Evolutionary conservation across 805 yeast genomes (phyloP), one percentile per base, ranked within the genome.

Genomic region (Saturnispora diversa): DNA sequence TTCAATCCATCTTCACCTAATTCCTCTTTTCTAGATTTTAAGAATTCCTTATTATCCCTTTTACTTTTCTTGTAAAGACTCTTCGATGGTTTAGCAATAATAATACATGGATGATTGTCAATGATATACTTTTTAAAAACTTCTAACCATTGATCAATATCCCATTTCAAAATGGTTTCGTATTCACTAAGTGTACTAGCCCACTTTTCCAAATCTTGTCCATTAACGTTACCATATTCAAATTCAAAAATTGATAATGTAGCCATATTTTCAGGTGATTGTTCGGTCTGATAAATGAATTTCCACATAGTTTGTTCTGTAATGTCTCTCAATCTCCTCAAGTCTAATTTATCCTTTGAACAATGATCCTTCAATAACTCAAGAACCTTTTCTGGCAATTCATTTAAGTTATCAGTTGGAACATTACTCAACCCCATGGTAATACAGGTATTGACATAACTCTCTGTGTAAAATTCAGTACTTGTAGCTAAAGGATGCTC

Each of bases 401-500:
- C 70, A 11, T 64, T 59, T 7, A 86, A 60, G 41, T 65, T 67
- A 9, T 70, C 80, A 1, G 83, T 69, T 2, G 97, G 95, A 7
- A 90, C 92, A 43, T 94, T 90, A 35, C 70, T 69, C 12, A 84
- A 58, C 17, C 68, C 64, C 32, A 80, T 56, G 46, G 73, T 72
- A 16, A 83, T 61, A n/a, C 75, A 75, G 0, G 82, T 72, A 44
- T 73, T 68, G 39, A 74, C 59, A 54, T 71, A 88, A 54, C 84
- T 90, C 48, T 85, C 94, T 1, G 90, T 80, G 53, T 77, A 75
- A 49, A 69, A 78, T 22, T 71, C 77, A 4, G 82, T 67, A 23
- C 77, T 77, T 11, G 85, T 78, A 1, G 96, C 90, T 38, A 77
- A 61, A 1, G 97, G 96, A 35, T 84, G 76, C 21, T 77, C 84